Conservation (phyloP, 768 basidiomycete genomes). For the Leccinum olivaceopallidum region DNA sequence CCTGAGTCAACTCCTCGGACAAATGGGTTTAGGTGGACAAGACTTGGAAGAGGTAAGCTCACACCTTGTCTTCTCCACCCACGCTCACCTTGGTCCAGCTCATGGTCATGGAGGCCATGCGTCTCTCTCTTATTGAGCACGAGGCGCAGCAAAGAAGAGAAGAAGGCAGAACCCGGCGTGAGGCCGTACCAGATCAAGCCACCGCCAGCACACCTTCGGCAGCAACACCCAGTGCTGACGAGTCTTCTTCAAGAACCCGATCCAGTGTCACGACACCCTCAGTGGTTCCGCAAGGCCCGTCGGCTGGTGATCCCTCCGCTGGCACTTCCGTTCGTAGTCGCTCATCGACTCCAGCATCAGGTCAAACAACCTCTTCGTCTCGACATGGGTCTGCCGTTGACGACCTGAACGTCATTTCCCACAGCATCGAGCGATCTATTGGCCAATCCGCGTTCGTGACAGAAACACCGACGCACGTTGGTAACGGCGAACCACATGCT, state of each 20-base stretch:
- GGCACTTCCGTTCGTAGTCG: conserved; percentile 23
- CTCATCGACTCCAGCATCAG: conserved; percentile 35
- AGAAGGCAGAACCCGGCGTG: conserved; percentile 63
- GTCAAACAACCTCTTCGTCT: conserved; percentile 37
- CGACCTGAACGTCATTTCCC: conserved; percentile 24
- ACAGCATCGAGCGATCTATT: conserved; percentile 29
- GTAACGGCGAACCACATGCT: conserved; percentile 14
- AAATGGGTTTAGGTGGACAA: conserved; percentile 75
- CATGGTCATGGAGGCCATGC: conserved; percentile 99
- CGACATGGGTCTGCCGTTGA: conserved; percentile 26
- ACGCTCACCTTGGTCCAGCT: conserved; percentile 49
- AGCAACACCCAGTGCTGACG: conserved; percentile 5
- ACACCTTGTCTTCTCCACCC: conserved; percentile 6
- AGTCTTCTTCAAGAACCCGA: conserved; percentile 10
- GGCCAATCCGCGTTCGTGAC: conserved; percentile 21
- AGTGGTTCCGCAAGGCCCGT: conserved; percentile 10
- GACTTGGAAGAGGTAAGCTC: conserved; percentile 85
- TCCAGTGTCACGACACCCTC: conserved; percentile 4
- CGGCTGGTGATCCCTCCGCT: conserved; percentile 14
- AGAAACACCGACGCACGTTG: conserved; percentile 5
- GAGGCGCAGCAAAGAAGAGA: conserved; percentile 88
- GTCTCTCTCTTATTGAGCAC: conserved; percentile 89
- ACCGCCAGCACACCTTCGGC: conserved; percentile 25
- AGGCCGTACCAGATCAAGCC: conserved; percentile 39
- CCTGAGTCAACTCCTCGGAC: conserved; percentile 59